Percentiles rank a stretch among this genome's conserved stretches.
Evolutionary conservation across 1,139 yeast species (phyloP).

Genomic region (Taphrina sp.): DNA sequence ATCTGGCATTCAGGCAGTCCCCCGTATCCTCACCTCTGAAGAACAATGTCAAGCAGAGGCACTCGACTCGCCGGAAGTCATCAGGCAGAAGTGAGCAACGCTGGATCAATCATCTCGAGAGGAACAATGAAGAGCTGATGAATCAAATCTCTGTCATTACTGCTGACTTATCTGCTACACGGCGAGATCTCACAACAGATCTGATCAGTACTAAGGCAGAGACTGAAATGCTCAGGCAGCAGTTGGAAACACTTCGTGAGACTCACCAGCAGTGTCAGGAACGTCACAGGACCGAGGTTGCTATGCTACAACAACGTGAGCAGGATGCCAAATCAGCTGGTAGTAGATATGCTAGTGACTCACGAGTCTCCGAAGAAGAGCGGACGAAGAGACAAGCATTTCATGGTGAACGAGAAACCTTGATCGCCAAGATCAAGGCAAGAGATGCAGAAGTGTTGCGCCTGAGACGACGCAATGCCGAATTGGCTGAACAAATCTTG

Average conservation of each 20-base stretch:
- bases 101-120: constrained; percentile 20
- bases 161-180: neutral
- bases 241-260: no score
- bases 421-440: neutral
- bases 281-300: neutral
- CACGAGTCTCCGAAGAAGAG: neutral
- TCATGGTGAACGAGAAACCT: neutral
- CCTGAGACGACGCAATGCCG: constrained; percentile 15
- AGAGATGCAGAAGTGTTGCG: constrained; percentile 9
- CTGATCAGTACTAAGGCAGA: constrained; percentile 12
- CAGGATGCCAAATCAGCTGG: neutral
- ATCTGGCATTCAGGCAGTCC: no score
- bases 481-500: constrained; percentile 22
- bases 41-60: no score
- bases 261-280: no score
- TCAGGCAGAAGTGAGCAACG: constrained; percentile 8
- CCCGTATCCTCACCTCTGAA: no score
- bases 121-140: constrained; percentile 26
- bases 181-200: neutral
- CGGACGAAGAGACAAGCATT: neutral
- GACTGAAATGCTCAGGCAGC: neutral
- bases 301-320: neutral
- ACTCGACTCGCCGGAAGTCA: no score
- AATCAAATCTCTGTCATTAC: constrained; percentile 13
- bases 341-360: neutral